Percentiles rank a stretch among this genome's conserved stretches.
phyloP scores from a whole-genome alignment of 192 early-diverging fungal species.

The Entomortierella parvispora region DNA sequence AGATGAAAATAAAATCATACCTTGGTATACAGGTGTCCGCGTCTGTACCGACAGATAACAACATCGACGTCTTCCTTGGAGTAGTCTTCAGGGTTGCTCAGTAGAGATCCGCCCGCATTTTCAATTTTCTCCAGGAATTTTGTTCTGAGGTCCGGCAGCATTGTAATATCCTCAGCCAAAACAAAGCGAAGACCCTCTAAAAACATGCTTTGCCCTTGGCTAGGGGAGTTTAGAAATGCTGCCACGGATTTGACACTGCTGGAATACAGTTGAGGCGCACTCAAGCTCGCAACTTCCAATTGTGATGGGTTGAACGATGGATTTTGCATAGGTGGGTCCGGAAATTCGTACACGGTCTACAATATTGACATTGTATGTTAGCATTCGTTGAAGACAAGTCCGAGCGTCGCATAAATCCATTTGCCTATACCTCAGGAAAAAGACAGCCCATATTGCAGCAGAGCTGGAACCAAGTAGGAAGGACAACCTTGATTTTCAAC shows the following conservation, averaged over 20 bases:
- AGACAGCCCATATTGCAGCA: conserved; percentile 64
- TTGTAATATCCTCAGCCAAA: conserved; percentile 19
- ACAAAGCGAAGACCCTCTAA: conserved; percentile 9
- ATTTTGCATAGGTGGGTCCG: conserved; percentile 40
- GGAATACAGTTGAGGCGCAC: conserved; percentile 27
- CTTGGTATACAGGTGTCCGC: conserved; percentile 30
- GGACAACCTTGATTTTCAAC: conserved; percentile 64
- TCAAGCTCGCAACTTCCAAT: background rate
- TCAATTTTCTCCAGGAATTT: conserved; percentile 24
- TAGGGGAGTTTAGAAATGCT: conserved; percentile 21
- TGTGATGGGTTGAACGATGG: background rate
- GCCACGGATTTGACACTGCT: conserved; percentile 28
- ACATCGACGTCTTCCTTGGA: conserved; percentile 26
- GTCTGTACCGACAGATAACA: conserved; percentile 40
- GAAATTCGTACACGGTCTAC: conserved; percentile 43
- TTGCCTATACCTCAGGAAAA: conserved; percentile 63
- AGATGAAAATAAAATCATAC: too few species aligned
- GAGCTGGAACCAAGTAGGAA: conserved; percentile 82
- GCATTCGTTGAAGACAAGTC: too few species aligned
- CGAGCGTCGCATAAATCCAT: too few species aligned
- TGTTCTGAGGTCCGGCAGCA: conserved; percentile 13
- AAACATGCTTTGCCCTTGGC: background rate
- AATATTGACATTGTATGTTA: background rate
- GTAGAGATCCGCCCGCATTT: conserved; percentile 23
- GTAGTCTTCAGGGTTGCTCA: conserved; percentile 8